Percentiles rank a stretch among this genome's conserved stretches.
phyloP scores from a whole-genome alignment of 495 filamentous ascomycete genomes.

The Podospora pseudoanserina region DNA sequence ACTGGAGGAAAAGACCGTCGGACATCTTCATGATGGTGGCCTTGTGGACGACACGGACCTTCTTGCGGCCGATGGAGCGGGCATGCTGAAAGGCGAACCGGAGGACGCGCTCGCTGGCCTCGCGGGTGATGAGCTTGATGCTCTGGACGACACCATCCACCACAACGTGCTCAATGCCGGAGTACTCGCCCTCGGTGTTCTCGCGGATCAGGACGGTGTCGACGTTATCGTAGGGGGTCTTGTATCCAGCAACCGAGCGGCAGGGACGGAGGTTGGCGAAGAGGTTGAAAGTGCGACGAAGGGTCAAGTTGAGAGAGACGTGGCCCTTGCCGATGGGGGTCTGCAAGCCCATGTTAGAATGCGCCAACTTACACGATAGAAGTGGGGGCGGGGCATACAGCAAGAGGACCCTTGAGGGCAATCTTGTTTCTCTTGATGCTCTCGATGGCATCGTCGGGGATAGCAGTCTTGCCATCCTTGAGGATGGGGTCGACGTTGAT shows the following conservation, averaged over 20 bases:
- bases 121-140: conserved; percentile 97
- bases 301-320: conserved; percentile 97
- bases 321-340: conserved; percentile 98
- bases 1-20: conserved; percentile 93
- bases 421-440: conserved; percentile 91
- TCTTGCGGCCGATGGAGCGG: conserved; percentile 81
- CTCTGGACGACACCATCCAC: conserved; percentile 97
- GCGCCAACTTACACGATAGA: not conserved
- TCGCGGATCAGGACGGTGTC: conserved; percentile 98
- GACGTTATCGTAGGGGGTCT: conserved; percentile 97
- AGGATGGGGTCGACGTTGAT: conserved; percentile 91
- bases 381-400: conserved; percentile 55
- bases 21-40: conserved; percentile 99
- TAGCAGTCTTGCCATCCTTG: conserved; percentile 89
- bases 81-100: conserved; percentile 98
- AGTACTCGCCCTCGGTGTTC: conserved; percentile 99
- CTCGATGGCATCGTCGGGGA: conserved; percentile 81
- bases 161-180: conserved; percentile 97
- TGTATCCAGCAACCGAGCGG: conserved; percentile 92
- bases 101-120: conserved; percentile 89
- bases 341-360: conserved; percentile 42
- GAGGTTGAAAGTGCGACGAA: conserved; percentile 98
- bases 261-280: conserved; percentile 98
- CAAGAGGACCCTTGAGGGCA: conserved; percentile 94
- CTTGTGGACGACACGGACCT: conserved; percentile 98